Evolutionary conservation across 1,139 yeast species (phyloP), one percentile per base, ranked within the genome.

Genomic region (Hansenula sp.): DNA sequence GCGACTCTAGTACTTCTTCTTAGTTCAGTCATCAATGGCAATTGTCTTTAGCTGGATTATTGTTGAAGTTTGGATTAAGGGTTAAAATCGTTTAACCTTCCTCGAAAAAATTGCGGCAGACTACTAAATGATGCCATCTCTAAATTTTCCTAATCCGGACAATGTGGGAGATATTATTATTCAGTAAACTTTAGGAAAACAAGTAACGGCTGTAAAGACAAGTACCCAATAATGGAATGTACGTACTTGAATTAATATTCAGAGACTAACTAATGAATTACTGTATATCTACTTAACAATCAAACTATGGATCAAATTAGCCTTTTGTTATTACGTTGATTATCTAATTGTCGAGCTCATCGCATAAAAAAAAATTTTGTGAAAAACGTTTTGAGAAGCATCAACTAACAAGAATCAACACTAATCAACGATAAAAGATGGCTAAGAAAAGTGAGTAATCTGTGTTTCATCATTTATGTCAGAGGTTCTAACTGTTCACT

Each of bases 1-100:
- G 47, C 47, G 16, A 52, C 50, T 59, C 81, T 70, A 14, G 75
- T 60, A 22, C 82, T 75, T 48, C 80, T 76, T 59, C 82, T 78
- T 56, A 73, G 63, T 60, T 64, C 74, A 17, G 69, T 66, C 80
- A 75, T 75, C 34, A 24, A 21, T 16, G n/a, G 10, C n/a, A n/a
- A n/a, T 2, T 26, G 3, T 26, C 6, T 10, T 26, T n/a, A n/a
- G 6, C n/a, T 9, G 20, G 12, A 16, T 6, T 8, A n/a, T n/a
- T n/a, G n/a, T 16, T 13, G 14, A 6, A 16, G 20, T 9, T 26
- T 7, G 3, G 14, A 27, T 13, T 27, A 19, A 13, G 19, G 29
- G 10, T 14, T 19, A 18, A 17, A 7, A 11, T 17, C 4, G 14
- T 6, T 18, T 18, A 6, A 11, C 11, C 6, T 8, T 8, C 11